Evolutionary conservation across 129 eudicot species (phyloP).

Genomic region (Erigeron canadensis): DNA sequence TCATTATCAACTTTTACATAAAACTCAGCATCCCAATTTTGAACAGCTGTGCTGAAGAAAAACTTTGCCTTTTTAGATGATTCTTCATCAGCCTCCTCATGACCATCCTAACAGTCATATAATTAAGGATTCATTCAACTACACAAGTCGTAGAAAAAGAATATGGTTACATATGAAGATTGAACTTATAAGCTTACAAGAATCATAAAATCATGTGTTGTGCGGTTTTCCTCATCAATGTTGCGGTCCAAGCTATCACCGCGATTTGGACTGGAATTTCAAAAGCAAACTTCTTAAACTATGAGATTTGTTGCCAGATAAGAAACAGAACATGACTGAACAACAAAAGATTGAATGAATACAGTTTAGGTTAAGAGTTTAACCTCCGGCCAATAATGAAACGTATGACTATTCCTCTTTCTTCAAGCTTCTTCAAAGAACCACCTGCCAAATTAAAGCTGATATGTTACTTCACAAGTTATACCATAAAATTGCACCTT

Average conservation of each 20-base stretch:
- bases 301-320: neutral
- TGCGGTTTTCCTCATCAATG: slow-evolving; percentile 80
- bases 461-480: neutral
- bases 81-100: slow-evolving; percentile 95
- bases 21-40: slow-evolving; percentile 95
- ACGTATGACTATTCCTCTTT: slow-evolving; percentile 81
- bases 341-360: neutral
- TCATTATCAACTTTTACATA: slow-evolving; percentile 86
- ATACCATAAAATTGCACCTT: neutral
- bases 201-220: slow-evolving; percentile 83
- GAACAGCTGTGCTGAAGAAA: slow-evolving; percentile 88
- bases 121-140: neutral
- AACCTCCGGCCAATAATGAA: slow-evolving; percentile 98
- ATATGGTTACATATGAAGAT: neutral
- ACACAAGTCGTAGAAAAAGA: neutral
- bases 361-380: slow-evolving; percentile 1
- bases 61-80: slow-evolving; percentile 81
- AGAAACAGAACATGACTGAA: neutral
- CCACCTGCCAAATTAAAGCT: slow-evolving; percentile 45
- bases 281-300: neutral
- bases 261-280: slow-evolving; percentile 77
- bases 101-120: slow-evolving; percentile 58
- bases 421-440: slow-evolving; percentile 80
- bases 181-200: slow-evolving; percentile 55
- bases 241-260: slow-evolving; percentile 98